Evolutionary conservation across 169 alveolate genomes (phyloP).

Genomic region (Neospora caninum): DNA sequence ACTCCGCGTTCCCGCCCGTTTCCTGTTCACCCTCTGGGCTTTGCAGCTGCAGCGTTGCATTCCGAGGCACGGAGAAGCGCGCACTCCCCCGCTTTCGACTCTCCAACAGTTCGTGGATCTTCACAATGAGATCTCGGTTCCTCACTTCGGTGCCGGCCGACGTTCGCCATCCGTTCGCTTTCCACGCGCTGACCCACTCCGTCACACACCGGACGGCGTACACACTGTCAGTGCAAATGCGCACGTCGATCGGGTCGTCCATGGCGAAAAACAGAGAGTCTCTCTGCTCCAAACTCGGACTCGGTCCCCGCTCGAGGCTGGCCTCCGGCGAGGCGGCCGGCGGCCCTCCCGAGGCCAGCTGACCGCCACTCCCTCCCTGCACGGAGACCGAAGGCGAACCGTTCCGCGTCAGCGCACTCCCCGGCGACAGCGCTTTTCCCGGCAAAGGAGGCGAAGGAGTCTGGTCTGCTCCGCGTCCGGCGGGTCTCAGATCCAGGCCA

Average conservation of each 20-base stretch:
- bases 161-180: conserved; percentile 15
- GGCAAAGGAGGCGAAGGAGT: too few species aligned
- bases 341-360: too few species aligned
- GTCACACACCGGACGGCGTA: conserved; percentile 45
- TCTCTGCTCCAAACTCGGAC: not conserved
- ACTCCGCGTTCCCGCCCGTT: not conserved
- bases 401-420: too few species aligned
- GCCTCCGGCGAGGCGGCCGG: too few species aligned
- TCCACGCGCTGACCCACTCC: conserved; percentile 40
- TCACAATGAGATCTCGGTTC: conserved; percentile 24
- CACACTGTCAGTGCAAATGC: conserved; percentile 22
- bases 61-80: not conserved
- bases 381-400: too few species aligned
- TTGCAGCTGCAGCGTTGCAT: too few species aligned
- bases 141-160: not conserved
- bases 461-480: too few species aligned
- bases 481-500: too few species aligned
- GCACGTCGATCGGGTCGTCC: not conserved
- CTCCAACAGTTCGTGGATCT: not conserved
- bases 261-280: not conserved
- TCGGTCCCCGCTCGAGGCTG: too few species aligned
- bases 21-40: not conserved
- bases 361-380: too few species aligned
- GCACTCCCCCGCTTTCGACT: not conserved
- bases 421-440: too few species aligned